Evolutionary conservation across 176 grass and related monocot genomes (phyloP).

Genomic region (Themeda triandra): DNA sequence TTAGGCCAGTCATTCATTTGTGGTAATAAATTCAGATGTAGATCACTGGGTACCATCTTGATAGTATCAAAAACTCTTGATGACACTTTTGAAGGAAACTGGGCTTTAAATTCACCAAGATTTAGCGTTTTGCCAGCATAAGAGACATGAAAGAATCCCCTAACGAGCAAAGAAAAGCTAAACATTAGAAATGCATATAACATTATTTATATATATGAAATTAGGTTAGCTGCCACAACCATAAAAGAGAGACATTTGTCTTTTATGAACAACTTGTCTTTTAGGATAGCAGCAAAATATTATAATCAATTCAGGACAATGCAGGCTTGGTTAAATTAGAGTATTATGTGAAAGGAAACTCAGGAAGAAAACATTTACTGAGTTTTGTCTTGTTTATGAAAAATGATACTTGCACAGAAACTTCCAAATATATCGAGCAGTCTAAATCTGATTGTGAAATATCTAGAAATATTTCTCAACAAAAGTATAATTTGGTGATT

Average conservation of each 20-base stretch:
- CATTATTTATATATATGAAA: not conserved
- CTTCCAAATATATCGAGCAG: not conserved
- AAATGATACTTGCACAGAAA: not conserved
- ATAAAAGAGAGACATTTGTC: not conserved
- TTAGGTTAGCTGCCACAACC: not conserved
- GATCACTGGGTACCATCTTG: conserved; percentile 1
- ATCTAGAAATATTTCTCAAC: not conserved
- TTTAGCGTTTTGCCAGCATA: not conserved
- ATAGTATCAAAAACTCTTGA: not conserved
- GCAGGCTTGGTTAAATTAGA: not conserved
- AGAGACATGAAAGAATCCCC: conserved; percentile 24
- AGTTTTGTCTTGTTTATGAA: not conserved
- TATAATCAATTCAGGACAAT: not conserved
- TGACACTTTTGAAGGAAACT: conserved; percentile 32
- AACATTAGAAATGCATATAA: not conserved
- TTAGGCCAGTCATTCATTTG: conserved; percentile 34
- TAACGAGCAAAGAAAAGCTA: not conserved
- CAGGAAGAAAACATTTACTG: not conserved
- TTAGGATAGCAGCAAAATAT: not conserved
- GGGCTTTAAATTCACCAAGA: conserved; percentile 33
- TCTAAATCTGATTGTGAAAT: not conserved
- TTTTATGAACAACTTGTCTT: too few species aligned
- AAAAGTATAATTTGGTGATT: not conserved
- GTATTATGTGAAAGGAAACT: not conserved
- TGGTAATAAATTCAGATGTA: conserved; percentile 30